Evolutionary conservation across 805 yeast species (phyloP), one percentile per base, ranked within the genome.

Genomic region (Wickerhamomyces bisporus): DNA sequence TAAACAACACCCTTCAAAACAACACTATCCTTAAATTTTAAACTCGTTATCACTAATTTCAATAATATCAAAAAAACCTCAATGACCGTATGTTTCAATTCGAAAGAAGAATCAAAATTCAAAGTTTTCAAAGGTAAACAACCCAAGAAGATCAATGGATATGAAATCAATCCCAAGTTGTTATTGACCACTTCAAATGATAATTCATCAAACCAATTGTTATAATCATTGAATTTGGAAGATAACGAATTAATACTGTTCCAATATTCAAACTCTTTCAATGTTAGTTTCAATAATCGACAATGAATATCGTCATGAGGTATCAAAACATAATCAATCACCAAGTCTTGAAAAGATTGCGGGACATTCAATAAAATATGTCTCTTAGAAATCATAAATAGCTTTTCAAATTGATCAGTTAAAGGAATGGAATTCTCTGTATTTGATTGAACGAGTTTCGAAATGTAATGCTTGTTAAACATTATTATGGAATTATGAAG

Each of bases 401-500:
- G 45, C 36, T 62, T 53, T 17, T 38, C 31, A 16, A 47, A 35
- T 44, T 42, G 45, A 51, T 49, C 36, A 5, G n/a, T n/a, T n/a
- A n/a, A n/a, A n/a, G n/a, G n/a, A n/a, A n/a, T n/a, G n/a, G n/a
- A n/a, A n/a, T n/a, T n/a, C n/a, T n/a, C n/a, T n/a, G n/a, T n/a
- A n/a, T n/a, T n/a, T n/a, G n/a, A n/a, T n/a, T n/a, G 47, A 35
- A 43, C 32, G 36, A 50, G 21, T 52, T 47, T 37, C 46, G 45
- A 39, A 16, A 43, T 43, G 28, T 47, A 47, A 27, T 50, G 64
- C 48, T 71, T 73, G 46, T 74, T 75, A 8, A 73, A 66, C 47
- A 75, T 61, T 13, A 76, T 75, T 15, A 75, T 69, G 1, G 78
- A 65, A 49, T 75, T 74, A 44, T 77, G 81, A 9, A 76, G 52